Base-by-base conservation (phyloP, 2,329 filamentous ascomycete genomes). In the Xylariomycetidae sp. region DNA sequence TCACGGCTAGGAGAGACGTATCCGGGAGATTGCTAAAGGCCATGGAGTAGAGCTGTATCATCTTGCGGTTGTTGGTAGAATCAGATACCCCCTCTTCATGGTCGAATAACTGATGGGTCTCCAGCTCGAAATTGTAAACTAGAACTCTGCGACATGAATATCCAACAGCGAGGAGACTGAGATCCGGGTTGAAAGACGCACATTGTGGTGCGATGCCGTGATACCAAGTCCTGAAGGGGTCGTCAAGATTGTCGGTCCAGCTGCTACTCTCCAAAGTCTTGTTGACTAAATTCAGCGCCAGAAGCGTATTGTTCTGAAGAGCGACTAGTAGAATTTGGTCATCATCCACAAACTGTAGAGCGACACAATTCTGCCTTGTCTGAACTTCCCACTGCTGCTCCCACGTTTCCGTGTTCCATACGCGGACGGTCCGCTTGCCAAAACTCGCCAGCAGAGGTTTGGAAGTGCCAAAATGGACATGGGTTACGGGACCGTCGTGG, bases 401-500 rank as follows among this genome's bases (percentile, higher is more conserved):
- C 35, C 35, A 37, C 5, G 35, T 23, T 14, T 30, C 30, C 3
- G 35, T 37, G 10, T 33, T 37, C 35, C 35, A 37, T 11, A 37
- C 27, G 2, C 35, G 25, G 6, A 36, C 17, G 11, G 23, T 27
- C 12, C 17, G 22, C 6, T 32, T 36, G 15, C 34, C 26, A 9
- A 22, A 19, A 18, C 29, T 36, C 9, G 34, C 34, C 2, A 36
- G 15, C 8, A 36, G 29, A 5, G 28, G 20, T 7, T 19, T 16
- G 6, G 30, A 36, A 12, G 15, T 18, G 9, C 29, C 34, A 36
- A 13, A 33, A 13, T 33, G 34, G 3, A 37, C 4, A 26, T 33
- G 34, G 4, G 20, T 26, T 3, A 33, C 34, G 11, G 29, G 20
- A 11, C 19, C 28, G 10, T 19, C 29, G 16, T 37, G 34, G 15